Conservation (phyloP, 2,329 filamentous ascomycete species). For the Sclerotinia glacialis region DNA sequence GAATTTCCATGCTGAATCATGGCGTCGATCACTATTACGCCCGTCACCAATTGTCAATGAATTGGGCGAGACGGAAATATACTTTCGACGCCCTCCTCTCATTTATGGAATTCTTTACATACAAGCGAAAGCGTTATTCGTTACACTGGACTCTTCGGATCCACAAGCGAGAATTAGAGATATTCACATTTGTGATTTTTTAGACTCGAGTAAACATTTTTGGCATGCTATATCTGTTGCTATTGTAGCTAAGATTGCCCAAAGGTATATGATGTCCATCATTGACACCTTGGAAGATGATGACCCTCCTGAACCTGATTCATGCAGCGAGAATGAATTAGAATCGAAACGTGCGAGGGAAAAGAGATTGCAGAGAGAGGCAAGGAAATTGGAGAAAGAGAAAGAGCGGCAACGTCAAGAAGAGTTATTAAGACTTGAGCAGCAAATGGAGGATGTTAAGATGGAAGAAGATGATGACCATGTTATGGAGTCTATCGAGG, state of each 20-base stretch:
- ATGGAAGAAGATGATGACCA: slow-evolving; percentile 10
- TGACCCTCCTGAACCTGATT: slow-evolving; percentile 29
- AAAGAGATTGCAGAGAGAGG: slow-evolving; percentile 8
- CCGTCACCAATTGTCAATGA: slow-evolving; percentile 27
- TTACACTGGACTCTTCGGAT: slow-evolving; percentile 38
- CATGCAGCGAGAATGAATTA: slow-evolving; percentile 26
- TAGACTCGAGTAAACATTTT: slow-evolving; percentile 35
- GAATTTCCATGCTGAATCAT: slow-evolving; percentile 33
- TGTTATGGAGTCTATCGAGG: slow-evolving; percentile 16
- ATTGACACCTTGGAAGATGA: slow-evolving; percentile 35
- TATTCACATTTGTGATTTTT: slow-evolving; percentile 37
- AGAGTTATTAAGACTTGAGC: slow-evolving; percentile 5
- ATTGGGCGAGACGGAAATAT: slow-evolving; percentile 30
- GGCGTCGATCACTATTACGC: slow-evolving; percentile 32
- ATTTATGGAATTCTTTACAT: slow-evolving; percentile 40
- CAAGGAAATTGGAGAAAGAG: slow-evolving; percentile 8
- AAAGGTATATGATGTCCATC: slow-evolving; percentile 38
- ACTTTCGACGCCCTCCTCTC: slow-evolving; percentile 34
- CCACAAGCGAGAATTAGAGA: slow-evolving; percentile 31
- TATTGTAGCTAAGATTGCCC: slow-evolving; percentile 35
- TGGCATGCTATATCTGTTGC: slow-evolving; percentile 41
- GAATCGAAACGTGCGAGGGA: slow-evolving; percentile 7
- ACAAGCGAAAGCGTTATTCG: slow-evolving; percentile 33
- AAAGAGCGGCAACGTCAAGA: slow-evolving; percentile 11
- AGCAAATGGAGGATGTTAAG: slow-evolving; percentile 5